These are phyloP conservation scores for Cadophora gregata DNA, from an alignment of 2,329 filamentous ascomycete species.

Conservation along the genomic window DNA sequence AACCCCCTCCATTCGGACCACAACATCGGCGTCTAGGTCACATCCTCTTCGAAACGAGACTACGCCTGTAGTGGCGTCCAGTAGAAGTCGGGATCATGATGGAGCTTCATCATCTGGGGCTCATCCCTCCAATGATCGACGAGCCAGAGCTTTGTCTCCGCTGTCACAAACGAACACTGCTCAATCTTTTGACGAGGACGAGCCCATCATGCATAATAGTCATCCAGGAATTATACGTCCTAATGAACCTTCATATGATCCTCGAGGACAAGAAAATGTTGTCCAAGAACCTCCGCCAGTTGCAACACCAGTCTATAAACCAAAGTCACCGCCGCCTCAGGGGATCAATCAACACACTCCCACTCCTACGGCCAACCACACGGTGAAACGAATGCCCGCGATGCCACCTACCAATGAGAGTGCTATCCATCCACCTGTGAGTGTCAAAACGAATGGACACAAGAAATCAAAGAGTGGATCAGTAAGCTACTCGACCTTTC, in stretches of 20 bases:
- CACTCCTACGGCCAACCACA: conserved; percentile 5
- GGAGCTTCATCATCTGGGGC: conserved; percentile 19
- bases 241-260: not conserved
- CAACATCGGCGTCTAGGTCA: not conserved
- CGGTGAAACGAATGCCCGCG: conserved; percentile 22
- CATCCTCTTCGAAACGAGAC: conserved; percentile 27
- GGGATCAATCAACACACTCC: not conserved
- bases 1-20: conserved; percentile 17
- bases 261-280: conserved; percentile 17
- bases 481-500: conserved; percentile 28
- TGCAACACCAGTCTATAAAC: not conserved
- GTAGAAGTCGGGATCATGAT: conserved; percentile 22
- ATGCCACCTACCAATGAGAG: conserved; percentile 10
- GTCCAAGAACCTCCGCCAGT: conserved; percentile 16
- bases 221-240: conserved; percentile 8
- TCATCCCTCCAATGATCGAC: not conserved
- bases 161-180: conserved; percentile 15
- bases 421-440: not conserved
- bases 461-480: conserved; percentile 23
- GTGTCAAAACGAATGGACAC: conserved; percentile 3
- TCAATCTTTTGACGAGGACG: conserved; percentile 20
- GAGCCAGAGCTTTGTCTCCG: conserved; percentile 24
- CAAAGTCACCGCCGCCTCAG: not conserved
- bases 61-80: conserved; percentile 23
- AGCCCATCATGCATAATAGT: conserved; percentile 13